Conservation (phyloP, 2,329 filamentous ascomycete genomes). For the Mollisiaceae sp. region DNA sequence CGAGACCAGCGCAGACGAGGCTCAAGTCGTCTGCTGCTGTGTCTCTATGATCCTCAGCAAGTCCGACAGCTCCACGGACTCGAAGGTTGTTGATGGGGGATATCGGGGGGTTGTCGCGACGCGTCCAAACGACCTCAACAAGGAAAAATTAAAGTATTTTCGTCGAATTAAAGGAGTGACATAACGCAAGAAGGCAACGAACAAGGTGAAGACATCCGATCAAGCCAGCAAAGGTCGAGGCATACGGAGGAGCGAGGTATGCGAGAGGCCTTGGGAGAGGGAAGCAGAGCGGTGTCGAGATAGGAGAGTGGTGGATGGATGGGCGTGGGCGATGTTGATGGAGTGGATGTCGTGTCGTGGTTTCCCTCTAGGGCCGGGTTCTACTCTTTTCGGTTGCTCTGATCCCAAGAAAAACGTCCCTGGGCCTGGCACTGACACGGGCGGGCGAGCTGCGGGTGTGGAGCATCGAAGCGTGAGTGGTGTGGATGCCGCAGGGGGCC, state of each 20-base stretch:
- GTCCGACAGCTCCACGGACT: conserved; percentile 22
- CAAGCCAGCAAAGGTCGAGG: conserved; percentile 32
- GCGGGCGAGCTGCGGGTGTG: neutral
- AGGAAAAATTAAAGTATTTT: conserved; percentile 29
- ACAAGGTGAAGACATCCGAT: conserved; percentile 36
- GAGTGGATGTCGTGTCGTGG: conserved; percentile 12
- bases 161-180: conserved; percentile 40
- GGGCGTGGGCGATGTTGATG: conserved; percentile 1
- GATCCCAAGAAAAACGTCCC: neutral
- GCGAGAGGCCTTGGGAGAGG: conserved; percentile 14
- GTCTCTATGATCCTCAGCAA: conserved; percentile 37
- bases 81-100: conserved; percentile 14
- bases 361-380: neutral
- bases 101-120: conserved; percentile 27
- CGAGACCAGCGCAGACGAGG: conserved; percentile 68
- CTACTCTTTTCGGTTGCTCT: neutral
- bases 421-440: neutral
- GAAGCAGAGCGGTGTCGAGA: conserved; percentile 16
- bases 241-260: conserved; percentile 26
- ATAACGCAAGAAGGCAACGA: conserved; percentile 32
- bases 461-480: neutral
- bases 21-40: conserved; percentile 63
- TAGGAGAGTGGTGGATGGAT: conserved; percentile 8
- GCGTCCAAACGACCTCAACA: conserved; percentile 25
- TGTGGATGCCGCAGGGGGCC: neutral